Conservation (phyloP, 2,329 filamentous ascomycete genomes). For the Scedosporium dehoogii region DNA sequence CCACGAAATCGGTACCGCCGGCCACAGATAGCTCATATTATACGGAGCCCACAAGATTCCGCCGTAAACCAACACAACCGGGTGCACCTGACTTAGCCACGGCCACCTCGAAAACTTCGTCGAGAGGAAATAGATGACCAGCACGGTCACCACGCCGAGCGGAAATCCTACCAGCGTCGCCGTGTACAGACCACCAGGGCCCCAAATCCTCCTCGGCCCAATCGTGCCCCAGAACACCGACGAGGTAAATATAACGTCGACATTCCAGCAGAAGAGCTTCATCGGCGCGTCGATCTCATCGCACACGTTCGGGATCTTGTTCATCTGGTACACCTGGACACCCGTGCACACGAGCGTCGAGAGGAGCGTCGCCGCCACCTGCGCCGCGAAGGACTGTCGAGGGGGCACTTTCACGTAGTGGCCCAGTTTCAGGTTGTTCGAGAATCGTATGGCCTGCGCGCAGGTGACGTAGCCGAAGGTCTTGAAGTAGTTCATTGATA, state of each 20-base stretch:
- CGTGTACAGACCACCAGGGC: conserved; percentile 35
- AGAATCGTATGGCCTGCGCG: conserved; percentile 41
- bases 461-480: conserved; percentile 39
- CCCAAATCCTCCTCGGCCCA: conserved; percentile 40
- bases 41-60: conserved; percentile 31
- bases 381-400: conserved; percentile 46
- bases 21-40: conserved; percentile 36
- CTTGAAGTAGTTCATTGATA: conserved; percentile 47
- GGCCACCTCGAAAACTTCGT: conserved; percentile 13
- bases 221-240: conserved; percentile 46
- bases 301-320: conserved; percentile 28
- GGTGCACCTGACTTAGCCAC: conserved; percentile 30
- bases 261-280: conserved; percentile 34
- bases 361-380: conserved; percentile 47
- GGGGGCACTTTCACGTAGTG: conserved; percentile 54
- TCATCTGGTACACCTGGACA: conserved; percentile 35
- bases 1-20: conserved; percentile 35
- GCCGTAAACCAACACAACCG: conserved; percentile 31
- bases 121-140: conserved; percentile 23
- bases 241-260: conserved; percentile 47
- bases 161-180: conserved; percentile 39
- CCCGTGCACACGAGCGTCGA: conserved; percentile 41
- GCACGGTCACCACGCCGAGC: conserved; percentile 33
- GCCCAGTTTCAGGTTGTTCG: conserved; percentile 36
- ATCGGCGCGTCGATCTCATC: conserved; percentile 21